A percentile compares a stretch with the other conserved stretches of the same genome.
Evolutionary conservation across 192 early-diverging fungal genomes (phyloP).

Genomic region (Phycomyces blakesleeanus): DNA sequence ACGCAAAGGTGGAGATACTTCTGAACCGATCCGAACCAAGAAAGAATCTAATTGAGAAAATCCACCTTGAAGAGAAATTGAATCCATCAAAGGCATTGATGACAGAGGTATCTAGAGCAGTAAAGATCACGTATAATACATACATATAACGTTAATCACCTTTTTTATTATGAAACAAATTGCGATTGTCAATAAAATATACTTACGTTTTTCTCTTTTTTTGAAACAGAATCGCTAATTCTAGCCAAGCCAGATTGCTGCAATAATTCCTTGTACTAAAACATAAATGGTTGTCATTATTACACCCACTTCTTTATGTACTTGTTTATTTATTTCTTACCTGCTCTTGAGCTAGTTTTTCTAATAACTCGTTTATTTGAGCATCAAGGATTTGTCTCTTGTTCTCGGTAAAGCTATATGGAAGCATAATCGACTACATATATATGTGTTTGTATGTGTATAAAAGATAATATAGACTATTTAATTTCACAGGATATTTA

Average conservation of each 20-base stretch:
- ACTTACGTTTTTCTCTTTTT: slow-evolving; percentile 51
- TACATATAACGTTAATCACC: not conserved
- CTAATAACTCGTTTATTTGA: slow-evolving; percentile 62
- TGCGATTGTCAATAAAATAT: no score
- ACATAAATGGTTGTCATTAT: not conserved
- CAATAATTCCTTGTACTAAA: slow-evolving; percentile 55
- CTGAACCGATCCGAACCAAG: slow-evolving; percentile 54
- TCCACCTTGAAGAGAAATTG: slow-evolving; percentile 41
- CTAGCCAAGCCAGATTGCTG: slow-evolving; percentile 59
- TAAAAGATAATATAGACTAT: no score
- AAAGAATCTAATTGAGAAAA: slow-evolving; percentile 67
- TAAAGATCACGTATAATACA: slow-evolving; percentile 2
- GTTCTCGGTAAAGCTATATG: slow-evolving; percentile 62
- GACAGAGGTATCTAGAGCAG: slow-evolving; percentile 53
- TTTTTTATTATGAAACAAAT: no score
- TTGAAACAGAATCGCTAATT: slow-evolving; percentile 50
- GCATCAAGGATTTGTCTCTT: slow-evolving; percentile 52
- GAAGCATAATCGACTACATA: slow-evolving; percentile 53
- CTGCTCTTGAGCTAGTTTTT: slow-evolving; percentile 62
- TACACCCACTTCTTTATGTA: not conserved
- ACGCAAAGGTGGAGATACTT: slow-evolving; percentile 49
- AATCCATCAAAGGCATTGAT: slow-evolving; percentile 46
- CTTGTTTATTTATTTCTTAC: slow-evolving; percentile 28
- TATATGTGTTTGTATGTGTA: no score
- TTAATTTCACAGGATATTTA: no score